Base-by-base conservation (phyloP, 2,329 filamentous ascomycete species). In the Hymenoscyphus occultus region DNA sequence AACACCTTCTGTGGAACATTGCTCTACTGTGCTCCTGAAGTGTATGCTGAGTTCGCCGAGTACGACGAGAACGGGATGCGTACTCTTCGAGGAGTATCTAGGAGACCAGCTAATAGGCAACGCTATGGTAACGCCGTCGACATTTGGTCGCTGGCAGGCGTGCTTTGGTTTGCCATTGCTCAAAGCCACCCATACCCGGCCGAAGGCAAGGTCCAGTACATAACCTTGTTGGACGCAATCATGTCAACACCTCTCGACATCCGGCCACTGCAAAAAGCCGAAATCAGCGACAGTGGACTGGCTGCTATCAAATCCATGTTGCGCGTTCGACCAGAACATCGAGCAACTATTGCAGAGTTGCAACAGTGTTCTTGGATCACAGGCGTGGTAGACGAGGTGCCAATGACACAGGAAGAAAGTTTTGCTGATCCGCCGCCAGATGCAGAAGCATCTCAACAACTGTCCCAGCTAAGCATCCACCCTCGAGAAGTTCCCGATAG, bases 1-100 rank as follows among this genome's bases (percentile, higher is more conserved):
- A 92, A 93, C 75, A 99, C 95, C 0, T 99, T 99, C 74, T 99
- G 95, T 75, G 95, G 96, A 39, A 99, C 95, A 0, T 80, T 99
- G 35, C 81, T 99, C 3, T 99, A 98, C 78, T 98, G 95, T 76
- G 95, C 95, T 0, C 95, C 95, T 0, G 95, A 99, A 74, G 94
- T 99, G 1, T 99, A 98, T 74, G 92, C 90, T 7, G 87, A 89
- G 66, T 90, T 84, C 71, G 76, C 78, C 31, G 84, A 88, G 68
- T 89, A 88, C 60, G 90, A 96, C 72, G 88, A 90, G 71, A 81
- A 86, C 59, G 87, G 85, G 45, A 83, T 82, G 45, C 57, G 78
- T 80, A 78, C 77, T 83, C 74, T 78, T 80, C 78, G 72, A 59
- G 68, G 63, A 42, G 69, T 70, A 40, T 69, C 72, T 51, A 74